phyloP scores from a whole-genome alignment of 768 basidiomycete species.

The Gloeostereum incarnatum region DNA sequence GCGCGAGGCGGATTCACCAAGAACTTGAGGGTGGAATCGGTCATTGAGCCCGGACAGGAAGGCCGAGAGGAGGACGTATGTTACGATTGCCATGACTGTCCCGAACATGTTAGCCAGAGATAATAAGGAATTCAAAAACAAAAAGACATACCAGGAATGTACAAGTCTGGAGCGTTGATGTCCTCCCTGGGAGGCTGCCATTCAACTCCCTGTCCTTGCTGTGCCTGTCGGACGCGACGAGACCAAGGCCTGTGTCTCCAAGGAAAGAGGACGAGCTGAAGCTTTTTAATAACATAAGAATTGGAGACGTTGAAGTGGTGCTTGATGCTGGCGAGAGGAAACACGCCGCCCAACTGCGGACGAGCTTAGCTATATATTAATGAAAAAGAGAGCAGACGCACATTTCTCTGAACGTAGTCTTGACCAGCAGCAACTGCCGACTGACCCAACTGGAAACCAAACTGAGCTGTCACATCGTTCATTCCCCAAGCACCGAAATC shows the following conservation, averaged over 20 bases:
- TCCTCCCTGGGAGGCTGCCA: constrained; percentile 91
- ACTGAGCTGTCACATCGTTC: constrained; percentile 88
- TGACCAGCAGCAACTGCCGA: constrained; percentile 90
- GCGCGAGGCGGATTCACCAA: constrained; percentile 80
- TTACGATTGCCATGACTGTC: constrained; percentile 95
- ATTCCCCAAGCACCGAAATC: constrained; percentile 76
- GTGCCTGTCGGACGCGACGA: constrained; percentile 54
- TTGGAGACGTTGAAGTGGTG: constrained; percentile 96
- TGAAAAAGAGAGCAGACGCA: constrained; percentile 40
- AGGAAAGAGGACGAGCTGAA: constrained; percentile 85
- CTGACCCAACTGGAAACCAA: constrained; percentile 92
- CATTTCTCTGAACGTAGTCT: constrained; percentile 93
- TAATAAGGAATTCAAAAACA: constrained; percentile 1
- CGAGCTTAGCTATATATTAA: no score
- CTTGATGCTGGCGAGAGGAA: constrained; percentile 73
- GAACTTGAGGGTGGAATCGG: constrained; percentile 77
- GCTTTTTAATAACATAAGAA: constrained; percentile 86
- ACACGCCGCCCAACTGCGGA: constrained; percentile 65
- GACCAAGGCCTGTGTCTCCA: constrained; percentile 91
- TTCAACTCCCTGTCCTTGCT: constrained; percentile 60
- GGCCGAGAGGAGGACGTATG: constrained; percentile 87
- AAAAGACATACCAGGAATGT: constrained; percentile 70
- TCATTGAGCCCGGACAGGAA: constrained; percentile 76
- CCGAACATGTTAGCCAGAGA: constrained; percentile 7
- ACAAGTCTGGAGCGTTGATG: constrained; percentile 92